Evolutionary conservation across 805 yeast species (phyloP).

Genomic region (Sugiyamaella mastotermitis): DNA sequence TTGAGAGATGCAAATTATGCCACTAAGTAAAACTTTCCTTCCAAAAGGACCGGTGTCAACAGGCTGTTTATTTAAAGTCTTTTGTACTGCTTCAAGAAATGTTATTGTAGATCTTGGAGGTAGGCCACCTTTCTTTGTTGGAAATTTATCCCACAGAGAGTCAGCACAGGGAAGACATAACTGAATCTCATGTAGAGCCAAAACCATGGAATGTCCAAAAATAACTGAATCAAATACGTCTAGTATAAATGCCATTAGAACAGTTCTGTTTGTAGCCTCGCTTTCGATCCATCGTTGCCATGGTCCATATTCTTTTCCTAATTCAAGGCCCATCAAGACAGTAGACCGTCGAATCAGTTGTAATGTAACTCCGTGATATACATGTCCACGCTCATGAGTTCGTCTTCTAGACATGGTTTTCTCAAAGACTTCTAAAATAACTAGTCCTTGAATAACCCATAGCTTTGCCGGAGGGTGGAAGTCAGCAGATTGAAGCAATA

Average conservation of each 20-base stretch:
- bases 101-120: conserved; percentile 22
- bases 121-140: conserved; percentile 22
- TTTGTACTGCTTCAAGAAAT: conserved; percentile 54
- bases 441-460: conserved; percentile 70
- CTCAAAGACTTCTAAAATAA: conserved; percentile 73
- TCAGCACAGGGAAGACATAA: conserved; percentile 60
- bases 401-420: conserved; percentile 62
- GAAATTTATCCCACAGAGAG: conserved; percentile 44
- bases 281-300: conserved; percentile 71
- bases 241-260: conserved; percentile 74
- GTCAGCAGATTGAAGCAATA: conserved; percentile 61
- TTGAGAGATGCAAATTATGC: conserved; percentile 57
- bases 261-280: conserved; percentile 71
- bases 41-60: conserved; percentile 52
- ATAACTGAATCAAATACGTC: conserved; percentile 75
- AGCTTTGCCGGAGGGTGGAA: conserved; percentile 71
- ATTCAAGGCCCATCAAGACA: conserved; percentile 37
- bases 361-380: conserved; percentile 83
- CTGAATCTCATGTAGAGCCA: conserved; percentile 57
- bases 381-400: conserved; percentile 74
- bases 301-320: conserved; percentile 25
- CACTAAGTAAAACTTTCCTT: conserved; percentile 59
- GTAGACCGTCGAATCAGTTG: conserved; percentile 74
- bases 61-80: conserved; percentile 47
- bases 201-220: conserved; percentile 62